Percentiles rank a stretch among this genome's conserved stretches.
phyloP scores from a whole-genome alignment of 352 stramenopile species.

The Pythium volutum region DNA sequence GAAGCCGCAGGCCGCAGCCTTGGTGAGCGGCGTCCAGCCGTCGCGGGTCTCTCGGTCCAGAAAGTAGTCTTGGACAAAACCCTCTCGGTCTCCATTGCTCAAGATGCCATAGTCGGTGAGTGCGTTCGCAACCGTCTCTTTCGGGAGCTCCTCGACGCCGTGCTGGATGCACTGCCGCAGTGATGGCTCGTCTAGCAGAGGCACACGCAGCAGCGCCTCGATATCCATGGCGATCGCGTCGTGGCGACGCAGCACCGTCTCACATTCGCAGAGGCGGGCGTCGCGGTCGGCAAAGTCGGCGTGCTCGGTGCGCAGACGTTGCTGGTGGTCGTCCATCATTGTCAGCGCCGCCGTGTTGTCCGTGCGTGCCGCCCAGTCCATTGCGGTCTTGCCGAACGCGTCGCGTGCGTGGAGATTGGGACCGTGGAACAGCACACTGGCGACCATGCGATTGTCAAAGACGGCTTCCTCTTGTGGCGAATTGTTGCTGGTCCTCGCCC shows the following conservation, averaged over 20 bases:
- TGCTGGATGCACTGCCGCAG: slow-evolving; percentile 36
- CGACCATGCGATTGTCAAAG: slow-evolving; percentile 58
- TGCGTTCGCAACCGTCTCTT: background rate
- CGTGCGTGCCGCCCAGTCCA: slow-evolving; percentile 62
- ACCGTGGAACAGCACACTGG: slow-evolving; percentile 34
- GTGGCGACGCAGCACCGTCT: slow-evolving; percentile 35
- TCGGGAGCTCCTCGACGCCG: background rate
- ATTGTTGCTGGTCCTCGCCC: slow-evolving; percentile 8
- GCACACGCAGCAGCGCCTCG: slow-evolving; percentile 29
- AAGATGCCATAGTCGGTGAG: slow-evolving; percentile 13
- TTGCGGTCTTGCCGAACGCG: slow-evolving; percentile 45
- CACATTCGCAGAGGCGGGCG: slow-evolving; percentile 34
- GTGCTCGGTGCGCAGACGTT: slow-evolving; percentile 13
- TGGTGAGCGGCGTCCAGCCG: slow-evolving; percentile 70
- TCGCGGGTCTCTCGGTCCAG: slow-evolving; percentile 52
- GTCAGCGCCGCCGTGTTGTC: slow-evolving; percentile 34
- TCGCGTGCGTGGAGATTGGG: slow-evolving; percentile 47
- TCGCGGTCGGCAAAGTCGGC: slow-evolving; percentile 34
- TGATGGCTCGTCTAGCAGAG: slow-evolving; percentile 39
- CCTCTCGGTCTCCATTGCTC: background rate
- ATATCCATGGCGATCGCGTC: slow-evolving; percentile 30
- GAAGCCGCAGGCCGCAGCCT: slow-evolving; percentile 55
- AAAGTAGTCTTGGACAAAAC: slow-evolving; percentile 34
- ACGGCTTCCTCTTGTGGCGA: slow-evolving; percentile 13
- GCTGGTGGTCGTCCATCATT: slow-evolving; percentile 34